Evolutionary conservation across 371 early-diverging fungal species (phyloP).

Genomic region (Coemansia sp.): DNA sequence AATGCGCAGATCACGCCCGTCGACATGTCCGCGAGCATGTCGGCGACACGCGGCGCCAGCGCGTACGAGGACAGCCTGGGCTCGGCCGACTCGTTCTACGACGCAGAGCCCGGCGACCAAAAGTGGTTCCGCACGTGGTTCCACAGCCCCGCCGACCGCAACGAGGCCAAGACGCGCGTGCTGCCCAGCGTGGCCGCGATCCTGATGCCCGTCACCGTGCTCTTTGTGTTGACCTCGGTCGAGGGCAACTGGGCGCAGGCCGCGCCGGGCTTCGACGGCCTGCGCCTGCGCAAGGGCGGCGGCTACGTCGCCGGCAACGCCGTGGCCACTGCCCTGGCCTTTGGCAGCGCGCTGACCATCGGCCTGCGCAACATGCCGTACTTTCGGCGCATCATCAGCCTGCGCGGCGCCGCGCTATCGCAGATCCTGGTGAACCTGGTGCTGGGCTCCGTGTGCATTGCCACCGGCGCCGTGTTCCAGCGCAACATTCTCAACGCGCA

Average conservation of each 20-base stretch:
- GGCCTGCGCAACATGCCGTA: conserved; percentile 20
- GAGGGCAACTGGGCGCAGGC: conserved; percentile 45
- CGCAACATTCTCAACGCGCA: conserved; percentile 31
- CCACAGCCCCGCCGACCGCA: conserved; percentile 29
- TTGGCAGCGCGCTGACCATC: conserved; percentile 40
- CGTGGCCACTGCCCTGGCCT: conserved; percentile 40
- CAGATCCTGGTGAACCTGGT: conserved; percentile 35
- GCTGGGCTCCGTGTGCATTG: conserved; percentile 37
- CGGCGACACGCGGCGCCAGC: not conserved
- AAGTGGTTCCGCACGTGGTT: conserved; percentile 37
- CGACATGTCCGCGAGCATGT: not conserved
- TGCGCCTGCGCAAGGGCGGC: conserved; percentile 24
- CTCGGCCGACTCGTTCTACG: conserved; percentile 7
- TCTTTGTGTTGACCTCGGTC: conserved; percentile 47
- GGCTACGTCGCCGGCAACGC: conserved; percentile 45
- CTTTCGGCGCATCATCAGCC: conserved; percentile 24
- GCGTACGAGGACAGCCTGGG: conserved; percentile 6
- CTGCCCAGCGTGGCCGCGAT: conserved; percentile 40
- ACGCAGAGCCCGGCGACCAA: conserved; percentile 20
- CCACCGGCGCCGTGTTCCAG: conserved; percentile 42
- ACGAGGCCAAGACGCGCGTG: conserved; percentile 27
- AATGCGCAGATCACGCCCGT: not conserved
- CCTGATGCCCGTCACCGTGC: conserved; percentile 36
- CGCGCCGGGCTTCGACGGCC: conserved; percentile 28
- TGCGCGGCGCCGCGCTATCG: conserved; percentile 16